Evolutionary conservation across 176 grass and related monocot species (phyloP).

Genomic region (Olyra latifolia): DNA sequence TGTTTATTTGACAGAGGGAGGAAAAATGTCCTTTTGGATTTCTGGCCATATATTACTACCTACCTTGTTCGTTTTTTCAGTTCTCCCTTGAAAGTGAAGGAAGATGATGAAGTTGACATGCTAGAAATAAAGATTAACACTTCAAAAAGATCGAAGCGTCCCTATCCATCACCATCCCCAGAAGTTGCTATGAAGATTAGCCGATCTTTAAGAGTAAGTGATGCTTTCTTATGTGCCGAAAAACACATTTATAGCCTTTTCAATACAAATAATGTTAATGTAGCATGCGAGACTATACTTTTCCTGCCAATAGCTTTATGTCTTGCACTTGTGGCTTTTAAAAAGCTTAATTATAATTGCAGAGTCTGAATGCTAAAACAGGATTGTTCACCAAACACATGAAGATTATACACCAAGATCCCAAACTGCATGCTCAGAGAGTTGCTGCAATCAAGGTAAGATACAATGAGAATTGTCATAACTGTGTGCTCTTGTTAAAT

Average conservation of each 20-base stretch:
- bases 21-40: background rate
- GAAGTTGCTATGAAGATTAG: conserved; percentile 97
- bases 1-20: background rate
- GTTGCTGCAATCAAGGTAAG: conserved; percentile 88
- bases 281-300: background rate
- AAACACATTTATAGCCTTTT: conserved; percentile 13
- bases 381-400: conserved; percentile 90
- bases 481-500: conserved; percentile 23
- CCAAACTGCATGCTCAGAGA: conserved; percentile 80
- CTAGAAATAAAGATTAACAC: conserved; percentile 77
- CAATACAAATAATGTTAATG: background rate
- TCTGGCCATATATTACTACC: background rate
- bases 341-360: conserved; percentile 61
- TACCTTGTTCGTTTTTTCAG: conserved; percentile 39
- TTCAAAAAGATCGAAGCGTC: conserved; percentile 63
- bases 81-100: conserved; percentile 88
- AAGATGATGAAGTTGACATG: conserved; percentile 92
- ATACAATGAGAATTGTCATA: background rate
- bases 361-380: conserved; percentile 99
- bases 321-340: conserved; percentile 43
- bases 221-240: conserved; percentile 5
- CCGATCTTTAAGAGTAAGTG: conserved; percentile 70
- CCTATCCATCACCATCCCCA: conserved; percentile 72
- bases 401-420: conserved; percentile 86
- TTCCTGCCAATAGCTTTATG: background rate